Evolutionary conservation across 1,139 yeast genomes (phyloP), one percentile per base, ranked within the genome.

Genomic region (Blastobotrys serpentis): DNA sequence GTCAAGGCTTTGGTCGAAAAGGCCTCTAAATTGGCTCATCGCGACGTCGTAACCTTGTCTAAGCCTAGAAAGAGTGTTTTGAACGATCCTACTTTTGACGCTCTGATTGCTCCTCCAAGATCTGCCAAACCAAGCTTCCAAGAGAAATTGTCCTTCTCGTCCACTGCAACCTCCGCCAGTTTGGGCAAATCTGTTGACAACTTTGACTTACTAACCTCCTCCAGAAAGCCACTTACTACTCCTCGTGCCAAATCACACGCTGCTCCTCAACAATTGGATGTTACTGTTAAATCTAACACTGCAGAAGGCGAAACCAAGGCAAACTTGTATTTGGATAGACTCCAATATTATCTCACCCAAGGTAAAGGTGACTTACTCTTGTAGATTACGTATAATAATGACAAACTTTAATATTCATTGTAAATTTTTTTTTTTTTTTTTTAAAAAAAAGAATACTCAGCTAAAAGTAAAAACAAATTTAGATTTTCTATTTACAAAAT

Each of bases 11-110:
- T 70, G 51, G 68, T 73, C 36, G 59, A 63, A 10, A 66, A 66
- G 54, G 77, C 78, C 1, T 63, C 73, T 16, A 60, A 64, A 49
- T 58, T 66, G 46, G 71, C 78, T 1, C 67, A 72, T 49, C 44
- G 50, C 21, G 68, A 64, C 42, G 57, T 58, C 65, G 74, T 48
- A 74, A 70, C 59, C 74, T 79, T 17, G 61, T 69, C 54, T 71
- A 71, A 56, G 69, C 73, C 68, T 69, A 76, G 47, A 60, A 68
- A 30, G 53, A 62, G 49, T 49, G 66, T 53, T 73, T 83, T 45
- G 82, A 82, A 69, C 49, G 86, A 81, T 56, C 81, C 83, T 32
- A 57, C 81, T 13, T 86, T 86, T 61, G 92, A 84, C 60, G 85
- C 78, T 37, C 69, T 86, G 54, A 59, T 84, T 43, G 73, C 81